Conservation (phyloP, 208 protist genomes). For the Acanthamoeba rhysodes region DNA sequence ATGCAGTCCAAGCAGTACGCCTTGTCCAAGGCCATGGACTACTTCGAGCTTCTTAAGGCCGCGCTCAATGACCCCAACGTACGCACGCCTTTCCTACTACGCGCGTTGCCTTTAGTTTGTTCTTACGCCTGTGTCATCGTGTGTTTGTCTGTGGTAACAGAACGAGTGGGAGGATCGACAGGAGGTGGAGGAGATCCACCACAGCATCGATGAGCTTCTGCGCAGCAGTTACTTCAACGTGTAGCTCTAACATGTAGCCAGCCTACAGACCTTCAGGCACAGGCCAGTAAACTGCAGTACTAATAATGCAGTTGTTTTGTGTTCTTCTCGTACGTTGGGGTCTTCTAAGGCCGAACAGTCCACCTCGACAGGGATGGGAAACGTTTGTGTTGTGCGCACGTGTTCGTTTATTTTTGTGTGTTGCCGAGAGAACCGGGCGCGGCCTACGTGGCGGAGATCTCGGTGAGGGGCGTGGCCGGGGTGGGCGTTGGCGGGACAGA, state of each 20-base stretch:
- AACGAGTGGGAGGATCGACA: constrained; percentile 68
- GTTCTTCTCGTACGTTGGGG: no score
- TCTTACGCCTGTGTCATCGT: not conserved
- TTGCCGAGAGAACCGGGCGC: not conserved
- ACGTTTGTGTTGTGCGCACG: no score
- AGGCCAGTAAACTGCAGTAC: no score
- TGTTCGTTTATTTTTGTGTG: not conserved
- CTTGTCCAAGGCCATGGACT: constrained; percentile 22
- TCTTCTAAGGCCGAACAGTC: no score
- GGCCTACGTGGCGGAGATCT: not conserved
- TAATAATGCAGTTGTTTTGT: no score
- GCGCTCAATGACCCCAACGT: constrained; percentile 50
- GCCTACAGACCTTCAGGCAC: no score
- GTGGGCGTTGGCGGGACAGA: constrained; percentile 40
- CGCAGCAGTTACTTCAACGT: not conserved
- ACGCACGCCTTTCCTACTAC: not conserved
- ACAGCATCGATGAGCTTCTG: constrained; percentile 47
- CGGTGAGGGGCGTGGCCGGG: not conserved
- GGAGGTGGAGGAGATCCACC: constrained; percentile 69
- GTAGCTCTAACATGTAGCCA: not conserved
- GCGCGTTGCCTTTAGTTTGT: no score
- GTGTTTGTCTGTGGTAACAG: not conserved
- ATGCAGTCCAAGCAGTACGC: constrained; percentile 19
- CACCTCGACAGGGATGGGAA: no score
- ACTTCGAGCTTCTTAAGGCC: constrained; percentile 26